Evolutionary conservation across 306 rosid species (phyloP).

Genomic region (Malus orientalis): DNA sequence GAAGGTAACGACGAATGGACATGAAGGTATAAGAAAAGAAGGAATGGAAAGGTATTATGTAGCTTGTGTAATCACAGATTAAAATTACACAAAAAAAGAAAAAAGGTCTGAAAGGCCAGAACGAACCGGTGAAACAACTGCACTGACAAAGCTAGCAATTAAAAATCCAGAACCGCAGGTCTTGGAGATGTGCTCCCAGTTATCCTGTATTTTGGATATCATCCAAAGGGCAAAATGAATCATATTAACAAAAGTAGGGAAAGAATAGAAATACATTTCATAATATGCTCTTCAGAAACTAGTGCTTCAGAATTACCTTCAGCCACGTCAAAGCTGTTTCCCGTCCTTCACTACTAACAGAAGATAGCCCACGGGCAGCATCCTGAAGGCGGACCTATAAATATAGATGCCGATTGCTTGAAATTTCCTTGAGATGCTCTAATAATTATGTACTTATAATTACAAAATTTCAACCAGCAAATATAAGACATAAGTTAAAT

Average conservation of each 20-base stretch:
- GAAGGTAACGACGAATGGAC: neutral
- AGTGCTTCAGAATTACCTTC: slow-evolving; percentile 44
- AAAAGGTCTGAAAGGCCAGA: neutral
- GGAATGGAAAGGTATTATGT: no score
- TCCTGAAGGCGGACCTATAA: slow-evolving; percentile 82
- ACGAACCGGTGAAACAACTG: slow-evolving; percentile 72
- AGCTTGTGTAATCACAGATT: no score
- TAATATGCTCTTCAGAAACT: neutral
- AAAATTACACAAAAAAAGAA: no score
- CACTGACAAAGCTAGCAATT: slow-evolving; percentile 55
- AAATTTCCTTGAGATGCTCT: slow-evolving; percentile 5
- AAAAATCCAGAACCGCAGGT: slow-evolving; percentile 76
- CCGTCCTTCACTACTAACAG: slow-evolving; percentile 53
- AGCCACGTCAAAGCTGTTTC: slow-evolving; percentile 85
- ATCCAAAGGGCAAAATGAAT: neutral
- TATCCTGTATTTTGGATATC: slow-evolving; percentile 34
- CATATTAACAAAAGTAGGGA: neutral
- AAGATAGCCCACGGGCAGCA: slow-evolving; percentile 49
- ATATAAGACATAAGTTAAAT: neutral
- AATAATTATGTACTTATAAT: neutral
- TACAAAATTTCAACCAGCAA: neutral
- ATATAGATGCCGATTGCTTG: neutral
- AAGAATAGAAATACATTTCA: neutral
- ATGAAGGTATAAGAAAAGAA: neutral
- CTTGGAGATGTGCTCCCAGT: slow-evolving; percentile 54